Percentiles rank a stretch among this genome's conserved stretches.
Evolutionary conservation across 2,329 filamentous ascomycete genomes (phyloP).

Genomic region (Fusarium sp.): DNA sequence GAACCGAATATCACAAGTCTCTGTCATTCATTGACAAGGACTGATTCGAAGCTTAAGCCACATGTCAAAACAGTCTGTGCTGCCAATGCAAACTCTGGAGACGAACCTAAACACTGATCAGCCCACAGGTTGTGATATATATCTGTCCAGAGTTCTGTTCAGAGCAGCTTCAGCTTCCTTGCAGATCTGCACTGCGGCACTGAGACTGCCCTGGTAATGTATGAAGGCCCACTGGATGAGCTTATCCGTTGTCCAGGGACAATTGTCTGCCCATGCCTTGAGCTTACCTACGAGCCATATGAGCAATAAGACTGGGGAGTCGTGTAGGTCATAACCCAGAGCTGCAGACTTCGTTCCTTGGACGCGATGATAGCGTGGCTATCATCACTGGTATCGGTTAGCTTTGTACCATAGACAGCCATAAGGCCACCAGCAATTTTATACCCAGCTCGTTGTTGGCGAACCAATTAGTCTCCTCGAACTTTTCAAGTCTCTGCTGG

Average conservation of each 20-base stretch:
- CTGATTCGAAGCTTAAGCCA: background rate
- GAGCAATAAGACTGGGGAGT: background rate
- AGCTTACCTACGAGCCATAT: background rate
- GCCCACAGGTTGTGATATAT: background rate
- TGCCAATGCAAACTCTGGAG: no score
- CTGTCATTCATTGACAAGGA: background rate
- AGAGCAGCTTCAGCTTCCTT: background rate
- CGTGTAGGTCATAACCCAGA: background rate
- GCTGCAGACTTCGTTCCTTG: background rate
- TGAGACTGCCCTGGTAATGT: background rate
- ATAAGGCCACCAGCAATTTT: no score
- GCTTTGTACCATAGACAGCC: no score
- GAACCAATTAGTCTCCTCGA: background rate
- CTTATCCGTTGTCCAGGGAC: background rate
- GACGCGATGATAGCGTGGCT: background rate
- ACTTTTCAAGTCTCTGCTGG: background rate
- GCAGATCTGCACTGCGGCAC: background rate
- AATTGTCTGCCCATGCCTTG: background rate
- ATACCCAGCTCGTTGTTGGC: background rate
- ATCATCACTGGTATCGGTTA: background rate
- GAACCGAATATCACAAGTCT: background rate
- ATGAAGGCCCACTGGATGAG: background rate
- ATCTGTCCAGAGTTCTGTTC: background rate
- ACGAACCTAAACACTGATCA: background rate
- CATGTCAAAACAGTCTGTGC: background rate